These are phyloP conservation scores for Xylaria scruposa DNA, from an alignment of 495 filamentous ascomycete species.

Conservation along the genomic window DNA sequence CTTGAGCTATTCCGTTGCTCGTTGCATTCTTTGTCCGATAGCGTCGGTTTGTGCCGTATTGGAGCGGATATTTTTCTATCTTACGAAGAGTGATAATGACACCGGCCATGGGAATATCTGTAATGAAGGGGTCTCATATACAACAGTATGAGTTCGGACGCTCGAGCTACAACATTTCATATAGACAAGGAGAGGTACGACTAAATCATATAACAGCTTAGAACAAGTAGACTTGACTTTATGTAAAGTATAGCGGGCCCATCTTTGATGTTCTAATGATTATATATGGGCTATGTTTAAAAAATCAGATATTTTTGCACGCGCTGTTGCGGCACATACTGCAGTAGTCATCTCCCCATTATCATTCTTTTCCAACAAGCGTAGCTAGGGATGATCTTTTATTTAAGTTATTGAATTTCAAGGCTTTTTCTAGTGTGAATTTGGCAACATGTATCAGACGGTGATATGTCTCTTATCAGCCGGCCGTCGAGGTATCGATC, in stretches of 20 bases:
- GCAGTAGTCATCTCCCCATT: too few species aligned
- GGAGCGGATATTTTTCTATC: neutral
- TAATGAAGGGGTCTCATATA: too few species aligned
- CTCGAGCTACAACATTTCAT: neutral
- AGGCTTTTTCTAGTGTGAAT: neutral
- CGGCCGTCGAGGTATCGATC: slow-evolving; percentile 4
- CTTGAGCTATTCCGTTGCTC: neutral
- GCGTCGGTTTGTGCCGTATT: slow-evolving; percentile 3
- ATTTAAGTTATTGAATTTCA: neutral
- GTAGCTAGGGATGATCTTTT: neutral
- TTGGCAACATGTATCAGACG: neutral
- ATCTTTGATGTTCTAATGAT: neutral
- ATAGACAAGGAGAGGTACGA: neutral
- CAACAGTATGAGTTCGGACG: neutral
- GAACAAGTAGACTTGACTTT: neutral
- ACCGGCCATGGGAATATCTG: neutral
- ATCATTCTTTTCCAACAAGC: neutral
- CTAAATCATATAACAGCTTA: neutral
- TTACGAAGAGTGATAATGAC: neutral
- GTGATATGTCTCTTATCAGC: neutral
- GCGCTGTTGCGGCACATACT: neutral
- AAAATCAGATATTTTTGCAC: too few species aligned
- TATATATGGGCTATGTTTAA: too few species aligned
- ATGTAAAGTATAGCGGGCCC: neutral
- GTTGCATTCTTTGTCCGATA: neutral